Base-by-base conservation (phyloP, 371 early-diverging fungal genomes). In the Massospora cicadina region DNA sequence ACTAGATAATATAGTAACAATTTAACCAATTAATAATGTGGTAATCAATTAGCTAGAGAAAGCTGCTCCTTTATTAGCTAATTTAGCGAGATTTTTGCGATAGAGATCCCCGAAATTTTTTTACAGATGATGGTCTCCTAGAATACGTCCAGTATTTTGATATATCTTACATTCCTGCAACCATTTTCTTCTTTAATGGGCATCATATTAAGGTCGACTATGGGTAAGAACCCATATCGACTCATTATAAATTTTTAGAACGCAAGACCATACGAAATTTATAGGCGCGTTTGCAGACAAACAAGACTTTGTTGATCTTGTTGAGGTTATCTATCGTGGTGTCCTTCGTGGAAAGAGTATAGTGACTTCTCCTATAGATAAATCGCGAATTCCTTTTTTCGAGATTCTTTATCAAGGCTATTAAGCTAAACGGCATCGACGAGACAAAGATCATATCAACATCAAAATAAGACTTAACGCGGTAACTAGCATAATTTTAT, bases 151-250 rank as follows among this genome's bases (percentile, higher is more conserved):
- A 58, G 2, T 72, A 72, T 56, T 72, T 72, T 59, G 72, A 72
- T 54, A 72, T 72, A 24, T 33, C 71, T 2, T 32, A 68, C 17
- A 71, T 72, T 33, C 72, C 72, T 23, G 65, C 72, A 10, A 72
- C 72, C 0, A 63, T 72, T 2, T 72, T 72, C n/a, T 72, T 72
- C 59, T 72, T 71, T 55, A 72, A 72, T 64, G 65, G 62, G 1
- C 65, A 68, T 10, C 72, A 72, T 64, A 72, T 72, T 43, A 74
- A 72, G 29, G 67, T 72, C 24, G 71, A 72, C 57, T 70, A 68
- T 55, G 72, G 72, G 71, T 71, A 71, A 57, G 31, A 21, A 17
- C 5, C 5, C 17, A 43, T 10, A 17, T 17, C 17, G 43, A 5
- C 17, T 17, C 43, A 43, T 43, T 43, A 10, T 43, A 43, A 43